Conservation (phyloP, 1,139 yeast genomes). For the Pichia sp. region DNA sequence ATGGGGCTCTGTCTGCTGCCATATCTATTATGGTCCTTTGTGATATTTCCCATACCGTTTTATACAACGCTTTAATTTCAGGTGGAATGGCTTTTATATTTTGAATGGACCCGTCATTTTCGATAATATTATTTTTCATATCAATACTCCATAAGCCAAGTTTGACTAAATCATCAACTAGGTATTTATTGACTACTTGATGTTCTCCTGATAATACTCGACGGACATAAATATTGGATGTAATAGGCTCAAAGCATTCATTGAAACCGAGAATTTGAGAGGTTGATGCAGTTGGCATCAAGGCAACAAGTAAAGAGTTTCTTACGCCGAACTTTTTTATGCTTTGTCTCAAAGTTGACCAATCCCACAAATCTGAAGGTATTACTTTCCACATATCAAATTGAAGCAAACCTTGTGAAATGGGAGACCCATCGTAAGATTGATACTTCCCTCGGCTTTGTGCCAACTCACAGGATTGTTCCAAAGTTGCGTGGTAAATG, state of each 20-base stretch:
- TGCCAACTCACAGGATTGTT: conserved; percentile 53
- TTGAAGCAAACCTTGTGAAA: conserved; percentile 51
- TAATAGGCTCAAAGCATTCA: conserved; percentile 60
- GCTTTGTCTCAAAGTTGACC: conserved; percentile 44
- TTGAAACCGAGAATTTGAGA: conserved; percentile 56
- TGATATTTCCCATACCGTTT: conserved; percentile 95
- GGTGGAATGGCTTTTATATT: conserved; percentile 69
- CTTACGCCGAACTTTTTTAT: conserved; percentile 45
- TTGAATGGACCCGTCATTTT: conserved; percentile 85
- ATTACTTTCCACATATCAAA: conserved; percentile 51
- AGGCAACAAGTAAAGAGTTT: conserved; percentile 54
- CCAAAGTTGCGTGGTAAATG: conserved; percentile 55
- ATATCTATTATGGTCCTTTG: conserved; percentile 84
- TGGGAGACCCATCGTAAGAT: conserved; percentile 52
- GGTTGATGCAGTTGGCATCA: conserved; percentile 65
- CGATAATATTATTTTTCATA: conserved; percentile 75
- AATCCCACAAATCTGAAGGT: conserved; percentile 49
- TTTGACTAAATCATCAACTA: conserved; percentile 46
- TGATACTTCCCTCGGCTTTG: conserved; percentile 43
- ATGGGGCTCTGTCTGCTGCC: conserved; percentile 95
- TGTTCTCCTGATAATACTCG: conserved; percentile 56
- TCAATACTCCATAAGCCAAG: conserved; percentile 47
- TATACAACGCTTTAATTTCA: conserved; percentile 72
- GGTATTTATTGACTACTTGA: conserved; percentile 52
- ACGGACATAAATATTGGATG: conserved; percentile 53